Evolutionary conservation across 495 filamentous ascomycete species (phyloP), one percentile per base, ranked within the genome.

Genomic region (Penicillium psychrofluorescens): DNA sequence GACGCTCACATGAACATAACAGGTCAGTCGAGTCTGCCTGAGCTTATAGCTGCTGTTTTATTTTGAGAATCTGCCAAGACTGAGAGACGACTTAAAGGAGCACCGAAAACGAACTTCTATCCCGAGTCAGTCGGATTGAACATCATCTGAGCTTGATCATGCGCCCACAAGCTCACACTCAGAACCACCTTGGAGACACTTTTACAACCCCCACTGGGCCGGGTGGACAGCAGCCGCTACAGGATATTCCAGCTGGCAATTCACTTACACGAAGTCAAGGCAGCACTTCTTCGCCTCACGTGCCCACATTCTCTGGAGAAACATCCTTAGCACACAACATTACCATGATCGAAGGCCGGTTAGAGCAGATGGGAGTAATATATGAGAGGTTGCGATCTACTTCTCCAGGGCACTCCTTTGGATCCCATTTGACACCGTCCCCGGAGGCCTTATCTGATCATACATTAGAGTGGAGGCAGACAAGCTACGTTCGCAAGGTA

Each of bases 321-420:
- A 55, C 59, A 6, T 60, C 59, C 4, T 46, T 63, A 28, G 33
- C 45, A 7, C 54, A 56, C 13, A 56, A 48, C 1, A 28, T 63
- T 13, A 46, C 51, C 11, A 44, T 58, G 11, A 52, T 63, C 9
- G 54, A 63, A 32, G 50, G 46, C 12, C 44, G 51, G 8, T 39
- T 62, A 10, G 44, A 54, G 34, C 48, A 56, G 35, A 56, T 50
- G 47, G 47, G 49, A 13, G 49, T 46, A 3, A 34, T 40, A 35
- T 49, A 58, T 36, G 10, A 36, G 8, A 30, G 40, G 35, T 28
- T 41, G 9, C 40, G 45, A 31, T 47, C 49, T 14, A 32, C 31
- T 2, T 46, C 46, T 2, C 44, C 44, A n/a, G 38, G 36, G 14
- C 28, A 45, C 29, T 22, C 33, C 29, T 48, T 43, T 35, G 22